Base-by-base conservation (phyloP, 2,329 filamentous ascomycete genomes). In the Cladorrhinum sp. region DNA sequence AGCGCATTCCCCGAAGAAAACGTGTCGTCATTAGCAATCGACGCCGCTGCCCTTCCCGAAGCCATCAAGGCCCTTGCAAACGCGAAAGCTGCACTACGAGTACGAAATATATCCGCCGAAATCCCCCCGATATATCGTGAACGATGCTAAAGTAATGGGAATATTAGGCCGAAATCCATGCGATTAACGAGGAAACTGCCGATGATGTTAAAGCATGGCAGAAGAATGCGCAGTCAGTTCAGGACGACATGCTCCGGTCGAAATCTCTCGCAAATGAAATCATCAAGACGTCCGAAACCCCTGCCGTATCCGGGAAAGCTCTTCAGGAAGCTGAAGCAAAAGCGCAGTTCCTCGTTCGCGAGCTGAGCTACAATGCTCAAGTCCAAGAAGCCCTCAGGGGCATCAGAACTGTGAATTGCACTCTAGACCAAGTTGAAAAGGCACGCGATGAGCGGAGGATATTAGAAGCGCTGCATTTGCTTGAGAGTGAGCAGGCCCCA, bases 171-270 rank as follows among this genome's bases (percentile, higher is more conserved):
- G 87, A 96, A 68, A 89, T 98, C 61, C 88, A 87, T 65, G 74
- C 79, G 21, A 85, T 95, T 64, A 96, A 93, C 74, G 84, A 86
- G 70, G 86, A 92, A 66, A 89, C 87, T 18, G 89, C 88, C 60
- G 84, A 87, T 42, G 89, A 96, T 69, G 89, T 96, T 55, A 89
- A 92, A 71, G 84, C 87, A 56, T 98, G 94, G 94, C 90, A 96
- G 60, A 78, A 82, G 56, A 91, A 95, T 73, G 92, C 93, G 53
- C 91, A 91, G 74, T 86, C 88, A 57, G 83, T 97, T 7, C 91
- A 96, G 73, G 84, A 88, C 64, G 94, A 97, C 71, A 94, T 97
- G 66, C 86, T 91, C 69, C 84, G 86, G 52, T 94, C 92, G 23
- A 88, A 91, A 69, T 82, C 85, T 16, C 87, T 92, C 36, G 92